Percentiles rank a stretch among this genome's conserved stretches.
These are phyloP conservation scores for Ajuga chamaepitys DNA, from an alignment of 257 asterid species.

Conservation along the genomic window DNA sequence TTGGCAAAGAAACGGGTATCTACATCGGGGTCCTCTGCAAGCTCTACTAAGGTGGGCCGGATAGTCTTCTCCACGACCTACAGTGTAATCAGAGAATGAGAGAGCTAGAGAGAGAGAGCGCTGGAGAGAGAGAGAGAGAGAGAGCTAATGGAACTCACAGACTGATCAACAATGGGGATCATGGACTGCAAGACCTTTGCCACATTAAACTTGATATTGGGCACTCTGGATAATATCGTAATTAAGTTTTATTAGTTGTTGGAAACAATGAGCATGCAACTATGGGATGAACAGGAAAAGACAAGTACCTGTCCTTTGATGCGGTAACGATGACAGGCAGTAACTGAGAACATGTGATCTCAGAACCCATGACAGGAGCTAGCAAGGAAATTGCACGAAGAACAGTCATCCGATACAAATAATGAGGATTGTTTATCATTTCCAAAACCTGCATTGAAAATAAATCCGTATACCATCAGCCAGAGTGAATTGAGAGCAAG, in stretches of 20 bases:
- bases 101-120: too few species aligned
- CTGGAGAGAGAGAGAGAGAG: neutral
- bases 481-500: too few species aligned
- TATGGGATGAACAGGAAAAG: neutral
- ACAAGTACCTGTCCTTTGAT: constrained; percentile 63
- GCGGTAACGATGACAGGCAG: constrained; percentile 72
- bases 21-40: constrained; percentile 86
- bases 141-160: constrained; percentile 42
- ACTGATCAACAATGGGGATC: constrained; percentile 72
- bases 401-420: constrained; percentile 79
- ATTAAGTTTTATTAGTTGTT: neutral
- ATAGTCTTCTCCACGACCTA: constrained; percentile 85
- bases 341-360: constrained; percentile 78
- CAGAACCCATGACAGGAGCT: constrained; percentile 94
- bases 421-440: constrained; percentile 72
- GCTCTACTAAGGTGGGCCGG: constrained; percentile 73
- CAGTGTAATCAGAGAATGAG: neutral
- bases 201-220: constrained; percentile 84
- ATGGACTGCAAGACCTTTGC: constrained; percentile 91
- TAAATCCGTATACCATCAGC: too few species aligned
- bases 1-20: constrained; percentile 83
- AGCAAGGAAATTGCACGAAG: constrained; percentile 75
- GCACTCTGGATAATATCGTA: constrained; percentile 54
- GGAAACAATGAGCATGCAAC: neutral
- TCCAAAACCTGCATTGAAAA: constrained; percentile 24